A percentile compares a stretch with the other conserved stretches of the same genome.
Conservation (phyloP, 441 rosid genomes). For the Mallotus repandus region DNA sequence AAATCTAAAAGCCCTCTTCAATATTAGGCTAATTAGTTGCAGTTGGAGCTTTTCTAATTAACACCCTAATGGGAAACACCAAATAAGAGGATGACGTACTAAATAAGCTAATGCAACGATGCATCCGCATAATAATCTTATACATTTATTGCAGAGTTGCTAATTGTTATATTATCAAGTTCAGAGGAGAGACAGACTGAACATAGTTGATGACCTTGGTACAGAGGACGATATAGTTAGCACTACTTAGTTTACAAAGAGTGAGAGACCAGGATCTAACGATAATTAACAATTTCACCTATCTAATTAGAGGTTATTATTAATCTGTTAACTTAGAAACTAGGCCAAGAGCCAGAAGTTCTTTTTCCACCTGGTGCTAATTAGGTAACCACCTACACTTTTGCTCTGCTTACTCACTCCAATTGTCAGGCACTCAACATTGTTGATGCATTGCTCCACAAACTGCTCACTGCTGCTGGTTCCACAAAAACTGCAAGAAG, state of each 20-base stretch:
- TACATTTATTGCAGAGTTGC: not conserved
- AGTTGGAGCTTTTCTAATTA: too few species aligned
- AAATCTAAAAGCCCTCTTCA: too few species aligned
- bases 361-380: constrained; percentile 88
- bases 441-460: constrained; percentile 73
- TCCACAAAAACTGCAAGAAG: constrained; percentile 58
- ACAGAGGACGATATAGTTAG: constrained; percentile 17
- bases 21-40: not conserved
- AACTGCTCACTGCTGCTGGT: constrained; percentile 60
- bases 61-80: too few species aligned
- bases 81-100: not conserved
- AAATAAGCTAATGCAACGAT: not conserved
- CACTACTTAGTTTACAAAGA: not conserved
- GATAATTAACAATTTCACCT: constrained; percentile 1
- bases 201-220: not conserved
- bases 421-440: constrained; percentile 71
- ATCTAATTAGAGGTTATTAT: not conserved
- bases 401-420: constrained; percentile 93
- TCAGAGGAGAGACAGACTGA: not conserved
- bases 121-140: not conserved
- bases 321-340: not conserved
- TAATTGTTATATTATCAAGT: not conserved
- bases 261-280: constrained; percentile 17
- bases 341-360: constrained; percentile 96
- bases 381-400: constrained; percentile 73